These are phyloP conservation scores for Neoascochyta sp. DNA, from an alignment of 2,329 filamentous ascomycete genomes.

Conservation along the genomic window DNA sequence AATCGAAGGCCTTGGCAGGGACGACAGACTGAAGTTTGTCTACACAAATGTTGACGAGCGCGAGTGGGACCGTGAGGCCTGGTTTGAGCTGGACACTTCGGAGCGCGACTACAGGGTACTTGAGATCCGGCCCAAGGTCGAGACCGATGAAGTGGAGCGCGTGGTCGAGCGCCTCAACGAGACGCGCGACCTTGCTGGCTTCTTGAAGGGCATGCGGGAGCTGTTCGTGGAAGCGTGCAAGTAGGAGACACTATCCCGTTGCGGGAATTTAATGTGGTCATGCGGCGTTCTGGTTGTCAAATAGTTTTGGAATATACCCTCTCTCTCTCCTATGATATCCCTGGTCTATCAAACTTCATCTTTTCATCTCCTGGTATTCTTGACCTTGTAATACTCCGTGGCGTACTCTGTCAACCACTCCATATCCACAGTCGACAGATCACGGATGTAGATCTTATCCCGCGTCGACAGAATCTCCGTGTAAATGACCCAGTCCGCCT, in stretches of 20 bases:
- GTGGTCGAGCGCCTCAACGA: slow-evolving; percentile 80
- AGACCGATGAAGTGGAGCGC: slow-evolving; percentile 70
- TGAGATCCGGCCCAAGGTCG: slow-evolving; percentile 76
- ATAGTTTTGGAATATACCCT: slow-evolving; percentile 10
- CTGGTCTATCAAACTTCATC: neutral
- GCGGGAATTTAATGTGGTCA: slow-evolving; percentile 6
- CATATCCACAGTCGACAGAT: slow-evolving; percentile 91
- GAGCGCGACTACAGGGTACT: slow-evolving; percentile 81
- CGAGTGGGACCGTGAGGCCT: slow-evolving; percentile 84
- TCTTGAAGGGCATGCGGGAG: slow-evolving; percentile 80
- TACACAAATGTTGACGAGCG: slow-evolving; percentile 83
- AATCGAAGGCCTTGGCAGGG: slow-evolving; percentile 82
- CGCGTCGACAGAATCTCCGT: slow-evolving; percentile 88
- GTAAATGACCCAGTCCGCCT: slow-evolving; percentile 95
- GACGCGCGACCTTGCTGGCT: slow-evolving; percentile 64
- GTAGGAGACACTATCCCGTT: slow-evolving; percentile 12
- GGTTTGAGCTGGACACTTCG: slow-evolving; percentile 85
- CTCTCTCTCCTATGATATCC: neutral
- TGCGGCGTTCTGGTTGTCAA: slow-evolving; percentile 7
- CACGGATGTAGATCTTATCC: slow-evolving; percentile 83
- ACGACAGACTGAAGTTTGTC: slow-evolving; percentile 84
- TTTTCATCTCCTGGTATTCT: slow-evolving; percentile 15
- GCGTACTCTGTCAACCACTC: slow-evolving; percentile 89
- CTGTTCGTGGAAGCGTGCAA: slow-evolving; percentile 62
- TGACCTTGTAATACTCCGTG: slow-evolving; percentile 56